Percentiles rank a stretch among this genome's conserved stretches.
Conservation (phyloP, 148 eudicot species). For the Rhododendron henanense region DNA sequence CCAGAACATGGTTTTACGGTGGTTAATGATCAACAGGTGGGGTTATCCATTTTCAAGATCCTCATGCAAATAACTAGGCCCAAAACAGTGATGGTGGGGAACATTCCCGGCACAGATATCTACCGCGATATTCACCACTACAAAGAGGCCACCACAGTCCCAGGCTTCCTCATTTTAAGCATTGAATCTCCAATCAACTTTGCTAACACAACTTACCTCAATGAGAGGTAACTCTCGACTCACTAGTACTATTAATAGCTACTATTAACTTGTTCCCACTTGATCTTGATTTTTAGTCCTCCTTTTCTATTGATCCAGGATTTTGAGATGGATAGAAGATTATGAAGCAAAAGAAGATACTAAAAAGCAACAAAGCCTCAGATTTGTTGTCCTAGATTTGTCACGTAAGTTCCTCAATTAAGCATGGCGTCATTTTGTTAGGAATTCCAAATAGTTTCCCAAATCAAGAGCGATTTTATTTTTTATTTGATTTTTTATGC, state of each 20-base stretch:
- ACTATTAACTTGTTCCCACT: neutral
- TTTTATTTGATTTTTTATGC: neutral
- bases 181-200: conserved; percentile 57
- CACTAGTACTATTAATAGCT: neutral
- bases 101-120: conserved; percentile 44
- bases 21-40: conserved; percentile 28
- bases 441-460: neutral
- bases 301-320: conserved; percentile 17
- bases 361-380: conserved; percentile 20
- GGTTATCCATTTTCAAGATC: conserved; percentile 38
- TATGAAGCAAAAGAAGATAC: conserved; percentile 30
- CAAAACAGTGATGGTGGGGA: conserved; percentile 43
- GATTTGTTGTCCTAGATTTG: conserved; percentile 41
- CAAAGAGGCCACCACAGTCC: conserved; percentile 38
- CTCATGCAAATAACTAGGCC: conserved; percentile 53
- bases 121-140: conserved; percentile 44
- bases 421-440: neutral
- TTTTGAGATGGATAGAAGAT: conserved; percentile 55
- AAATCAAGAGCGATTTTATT: neutral
- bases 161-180: conserved; percentile 44
- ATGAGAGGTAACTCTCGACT: conserved; percentile 32
- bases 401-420: conserved; percentile 26
- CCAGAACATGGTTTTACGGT: neutral
- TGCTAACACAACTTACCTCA: conserved; percentile 48
- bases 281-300: neutral